Evolutionary conservation across 306 rosid genomes (phyloP), one percentile per base, ranked within the genome.

Genomic region (Dalbergia oliveri): DNA sequence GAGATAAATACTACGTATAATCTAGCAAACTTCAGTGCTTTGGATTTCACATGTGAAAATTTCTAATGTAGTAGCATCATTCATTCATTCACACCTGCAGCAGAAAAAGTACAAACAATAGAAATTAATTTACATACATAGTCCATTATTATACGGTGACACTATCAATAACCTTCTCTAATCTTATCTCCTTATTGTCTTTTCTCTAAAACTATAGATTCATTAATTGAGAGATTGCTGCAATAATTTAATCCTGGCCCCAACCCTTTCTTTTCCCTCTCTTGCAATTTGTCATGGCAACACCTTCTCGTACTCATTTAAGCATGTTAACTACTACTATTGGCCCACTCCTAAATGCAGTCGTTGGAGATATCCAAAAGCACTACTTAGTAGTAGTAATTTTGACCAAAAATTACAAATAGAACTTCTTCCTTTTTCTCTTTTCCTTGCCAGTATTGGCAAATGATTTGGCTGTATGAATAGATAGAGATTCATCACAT

Each of bases 291-390:
- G 51, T 61, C 60, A 15, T 49, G 23, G 9, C 61, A 44, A 14
- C 41, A 64, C 23, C 61, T 50, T 49, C 47, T 49, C 21, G 5
- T 63, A 49, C 71, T 72, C 16, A n/a, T 79, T 71, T 62, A 71
- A 23, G 45, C 37, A 72, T 72, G 78, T 41, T 67, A 77, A 53
- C 74, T 39, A 54, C 66, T 53, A 45, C 56, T 19, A 39, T 79
- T 79, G 83, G 37, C 58, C 78, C 83, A 71, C 78, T 79, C 58
- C 78, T 72, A 62, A 79, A 79, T 72, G 73, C 73, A 79, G 37
- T 70, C 19, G 78, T 63, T 71, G 66, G 49, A 71, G 37, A 71
- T 58, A 71, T 72, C 62, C 61, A 13, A 70, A 69, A 70, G 15
- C 54, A 47, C 6, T 16, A 35, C 63, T 45, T 60, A 16, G 26